Evolutionary conservation across 805 yeast species (phyloP), one percentile per base, ranked within the genome.

Genomic region (Wickerhamomyces pijperi): DNA sequence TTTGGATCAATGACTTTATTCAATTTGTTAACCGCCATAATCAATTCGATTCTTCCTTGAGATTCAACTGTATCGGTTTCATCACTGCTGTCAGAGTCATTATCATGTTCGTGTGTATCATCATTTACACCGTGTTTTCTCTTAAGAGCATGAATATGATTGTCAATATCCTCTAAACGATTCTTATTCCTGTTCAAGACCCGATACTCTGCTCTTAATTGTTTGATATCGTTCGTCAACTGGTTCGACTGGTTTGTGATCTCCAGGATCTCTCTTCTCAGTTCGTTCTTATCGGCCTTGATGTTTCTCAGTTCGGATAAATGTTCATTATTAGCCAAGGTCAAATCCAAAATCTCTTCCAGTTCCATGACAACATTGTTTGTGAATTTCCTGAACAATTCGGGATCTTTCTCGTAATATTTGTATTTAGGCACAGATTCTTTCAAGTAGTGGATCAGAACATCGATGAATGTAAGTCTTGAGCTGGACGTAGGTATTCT

Each of bases 281-380:
- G 39, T 3, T 51, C 49, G 28, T 54, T 50, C 41, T 64, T 64
- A 14, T 50, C 48, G 12, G 37, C 36, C 37, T 55, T 60, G 5
- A 55, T 44, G 18, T 50, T 53, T 9, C 48, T 41, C 18, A 65
- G 45, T 29, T 61, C 58, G 19, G 48, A 47, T 12, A 50, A 37
- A n/a, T 62, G 45, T 18, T 54, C 45, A 34, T 63, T 58, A 44
- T 61, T 65, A 2, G 59, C 49, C 33, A 66, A 41, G 39, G 58
- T 54, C 5, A 60, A 38, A 45, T 66, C 71, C 25, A 65, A 49
- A 19, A 63, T 44, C 12, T 51, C 48, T 9, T 31, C 19, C 7
- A 31, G 11, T 31, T 31, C 33, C 12, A 15, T 4, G 9, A 15
- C 19, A 31, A 16, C 19, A 31, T 4, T 15, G 9, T 31, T 5